Evolutionary conservation across 1,284 basidiomycete genomes (phyloP).

Genomic region (Mycena sp.): DNA sequence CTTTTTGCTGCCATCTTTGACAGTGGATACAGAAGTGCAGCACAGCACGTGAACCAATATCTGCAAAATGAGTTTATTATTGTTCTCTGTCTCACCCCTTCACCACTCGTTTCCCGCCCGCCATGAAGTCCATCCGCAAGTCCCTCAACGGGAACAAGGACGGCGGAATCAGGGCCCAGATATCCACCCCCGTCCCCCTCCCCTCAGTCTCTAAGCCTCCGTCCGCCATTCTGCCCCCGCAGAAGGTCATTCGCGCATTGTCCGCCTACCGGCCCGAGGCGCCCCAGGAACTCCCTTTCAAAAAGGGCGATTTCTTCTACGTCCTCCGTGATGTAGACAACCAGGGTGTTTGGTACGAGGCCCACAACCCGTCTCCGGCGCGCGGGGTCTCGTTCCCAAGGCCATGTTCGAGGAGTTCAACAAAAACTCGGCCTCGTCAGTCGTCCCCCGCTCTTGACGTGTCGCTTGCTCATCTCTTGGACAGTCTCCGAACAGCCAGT

Average conservation of each 20-base stretch:
- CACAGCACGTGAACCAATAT: too few species aligned
- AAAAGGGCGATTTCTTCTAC: conserved; percentile 98
- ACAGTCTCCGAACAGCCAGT: conserved; percentile 42
- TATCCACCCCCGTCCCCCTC: conserved; percentile 73
- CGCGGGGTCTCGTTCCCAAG: conserved; percentile 91
- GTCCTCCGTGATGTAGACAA: conserved; percentile 81
- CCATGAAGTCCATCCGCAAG: conserved; percentile 89
- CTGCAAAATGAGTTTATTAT: background rate
- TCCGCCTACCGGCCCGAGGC: conserved; percentile 74
- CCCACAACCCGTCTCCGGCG: conserved; percentile 93
- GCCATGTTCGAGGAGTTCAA: conserved; percentile 88
- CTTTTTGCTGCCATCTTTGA: background rate
- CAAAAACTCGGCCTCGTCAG: conserved; percentile 74
- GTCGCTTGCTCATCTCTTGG: conserved; percentile 9
- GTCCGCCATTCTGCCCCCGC: conserved; percentile 82
- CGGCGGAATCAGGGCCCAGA: conserved; percentile 58
- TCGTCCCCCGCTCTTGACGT: conserved; percentile 31
- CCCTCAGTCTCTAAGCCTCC: conserved; percentile 74
- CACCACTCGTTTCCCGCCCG: conserved; percentile 32
- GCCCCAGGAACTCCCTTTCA: conserved; percentile 91
- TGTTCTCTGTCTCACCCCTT: conserved; percentile 20
- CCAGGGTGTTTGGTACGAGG: conserved; percentile 80
- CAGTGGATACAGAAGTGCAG: background rate
- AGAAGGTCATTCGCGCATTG: conserved; percentile 95
- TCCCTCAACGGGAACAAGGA: conserved; percentile 77